These are phyloP conservation scores for Cystobasidiaceae sp. DNA, from an alignment of 1,284 basidiomycete species.

Conservation along the genomic window DNA sequence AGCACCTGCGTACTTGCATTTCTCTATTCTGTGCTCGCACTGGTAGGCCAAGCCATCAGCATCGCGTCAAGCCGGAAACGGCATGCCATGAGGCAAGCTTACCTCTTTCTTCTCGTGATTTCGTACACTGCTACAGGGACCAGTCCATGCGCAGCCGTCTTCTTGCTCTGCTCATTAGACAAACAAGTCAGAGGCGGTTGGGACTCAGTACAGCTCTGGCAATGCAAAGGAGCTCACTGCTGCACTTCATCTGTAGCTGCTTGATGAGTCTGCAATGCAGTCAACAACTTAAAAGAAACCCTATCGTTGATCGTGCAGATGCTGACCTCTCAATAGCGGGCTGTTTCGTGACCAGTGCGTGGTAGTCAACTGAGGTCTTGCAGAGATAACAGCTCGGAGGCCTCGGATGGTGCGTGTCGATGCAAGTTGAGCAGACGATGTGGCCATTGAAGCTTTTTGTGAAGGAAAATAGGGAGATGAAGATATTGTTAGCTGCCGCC, in stretches of 20 bases:
- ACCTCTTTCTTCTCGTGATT: constrained; percentile 4
- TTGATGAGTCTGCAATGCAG: background rate
- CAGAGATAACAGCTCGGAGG: constrained; percentile 8
- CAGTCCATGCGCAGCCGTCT: constrained; percentile 4
- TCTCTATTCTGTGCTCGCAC: constrained; percentile 7
- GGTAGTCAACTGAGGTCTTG: background rate
- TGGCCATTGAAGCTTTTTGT: background rate
- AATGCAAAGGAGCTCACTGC: background rate
- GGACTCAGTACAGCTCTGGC: background rate
- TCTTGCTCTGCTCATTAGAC: background rate
- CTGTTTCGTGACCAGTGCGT: background rate
- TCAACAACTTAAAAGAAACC: background rate
- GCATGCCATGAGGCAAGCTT: too few relatives aligned
- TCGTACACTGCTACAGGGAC: background rate
- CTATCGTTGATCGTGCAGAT: background rate
- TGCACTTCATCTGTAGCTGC: background rate
- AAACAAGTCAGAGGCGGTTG: background rate
- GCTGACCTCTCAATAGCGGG: constrained; percentile 9
- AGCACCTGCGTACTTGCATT: background rate
- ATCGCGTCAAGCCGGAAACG: background rate
- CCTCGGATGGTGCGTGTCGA: background rate
- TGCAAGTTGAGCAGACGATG: constrained; percentile 1
- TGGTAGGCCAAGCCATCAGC: background rate
- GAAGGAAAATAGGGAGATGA: too few relatives aligned
- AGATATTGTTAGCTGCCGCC: too few relatives aligned